These are phyloP conservation scores for Microbotryum lychnidis-dioicae DNA, from an alignment of 1,284 basidiomycete species.

Conservation along the genomic window DNA sequence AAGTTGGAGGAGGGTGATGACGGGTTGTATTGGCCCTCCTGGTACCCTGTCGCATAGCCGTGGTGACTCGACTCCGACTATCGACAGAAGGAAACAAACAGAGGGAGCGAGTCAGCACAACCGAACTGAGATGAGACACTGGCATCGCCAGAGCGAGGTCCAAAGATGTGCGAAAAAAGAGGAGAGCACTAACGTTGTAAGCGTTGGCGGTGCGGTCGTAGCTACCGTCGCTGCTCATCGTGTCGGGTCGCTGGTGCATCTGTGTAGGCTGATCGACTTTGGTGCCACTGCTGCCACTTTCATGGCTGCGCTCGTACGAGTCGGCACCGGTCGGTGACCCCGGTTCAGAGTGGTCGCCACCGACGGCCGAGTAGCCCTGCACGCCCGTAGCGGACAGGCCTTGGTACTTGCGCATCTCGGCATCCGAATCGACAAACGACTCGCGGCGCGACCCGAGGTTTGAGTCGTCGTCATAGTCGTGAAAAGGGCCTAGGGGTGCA, in stretches of 20 bases:
- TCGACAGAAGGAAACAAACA: neutral
- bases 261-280: constrained; percentile 21
- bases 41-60: constrained; percentile 11
- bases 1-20: constrained; percentile 25
- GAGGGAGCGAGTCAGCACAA: neutral
- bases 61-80: constrained; percentile 31
- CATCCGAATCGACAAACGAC: constrained; percentile 28
- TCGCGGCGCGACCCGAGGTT: constrained; percentile 12
- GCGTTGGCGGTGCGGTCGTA: constrained; percentile 10
- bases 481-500: too few relatives aligned
- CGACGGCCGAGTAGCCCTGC: constrained; percentile 27
- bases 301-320: constrained; percentile 31
- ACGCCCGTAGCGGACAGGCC: constrained; percentile 27
- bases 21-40: constrained; percentile 17
- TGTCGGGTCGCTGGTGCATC: constrained; percentile 17
- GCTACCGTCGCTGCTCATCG: constrained; percentile 32
- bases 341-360: constrained; percentile 28
- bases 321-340: constrained; percentile 20
- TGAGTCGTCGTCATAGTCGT: constrained; percentile 4
- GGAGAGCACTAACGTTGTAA: constrained; percentile 9
- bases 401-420: constrained; percentile 32
- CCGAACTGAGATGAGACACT: too few relatives aligned
- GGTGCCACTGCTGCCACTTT: constrained; percentile 28
- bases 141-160: neutral
- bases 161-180: neutral